A percentile compares a stretch with the other conserved stretches of the same genome.
These are phyloP conservation scores for Oryza australiensis DNA, from an alignment of 176 grass and related monocot genomes.

Conservation along the genomic window DNA sequence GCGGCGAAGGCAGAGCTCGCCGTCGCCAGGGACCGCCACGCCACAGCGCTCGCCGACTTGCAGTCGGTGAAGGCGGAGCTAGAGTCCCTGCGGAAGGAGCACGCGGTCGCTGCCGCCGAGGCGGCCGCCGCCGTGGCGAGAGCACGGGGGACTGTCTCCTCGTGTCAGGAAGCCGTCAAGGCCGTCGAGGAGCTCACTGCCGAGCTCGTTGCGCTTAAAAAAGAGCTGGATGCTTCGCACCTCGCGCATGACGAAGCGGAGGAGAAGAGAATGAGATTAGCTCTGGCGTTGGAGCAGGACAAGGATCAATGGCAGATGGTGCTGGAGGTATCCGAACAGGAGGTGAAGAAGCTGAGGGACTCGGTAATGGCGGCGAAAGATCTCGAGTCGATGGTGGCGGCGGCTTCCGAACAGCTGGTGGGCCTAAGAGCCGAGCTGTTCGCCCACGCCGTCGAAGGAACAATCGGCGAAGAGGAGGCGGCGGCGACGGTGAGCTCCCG, in stretches of 20 bases:
- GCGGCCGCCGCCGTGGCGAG: slow-evolving; percentile 24
- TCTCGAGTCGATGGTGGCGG: slow-evolving; percentile 48
- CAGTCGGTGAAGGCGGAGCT: slow-evolving; percentile 46
- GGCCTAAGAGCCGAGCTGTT: slow-evolving; percentile 56
- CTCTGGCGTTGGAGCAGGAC: slow-evolving; percentile 51
- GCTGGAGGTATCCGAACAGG: slow-evolving; percentile 48
- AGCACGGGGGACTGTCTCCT: slow-evolving; percentile 25
- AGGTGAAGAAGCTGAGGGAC: slow-evolving; percentile 39
- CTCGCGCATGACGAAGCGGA: slow-evolving; percentile 50
- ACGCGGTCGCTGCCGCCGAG: slow-evolving; percentile 40
- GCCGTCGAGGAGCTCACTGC: slow-evolving; percentile 40
- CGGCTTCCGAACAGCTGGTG: slow-evolving; percentile 46
- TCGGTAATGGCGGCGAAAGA: slow-evolving; percentile 39
- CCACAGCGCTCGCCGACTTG: slow-evolving; percentile 44
- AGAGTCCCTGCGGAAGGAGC: slow-evolving; percentile 44
- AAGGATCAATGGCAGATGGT: slow-evolving; percentile 58
- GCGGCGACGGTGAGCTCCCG: background rate
- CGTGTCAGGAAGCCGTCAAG: slow-evolving; percentile 32
- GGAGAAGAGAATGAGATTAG: slow-evolving; percentile 47
- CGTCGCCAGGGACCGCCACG: slow-evolving; percentile 33
- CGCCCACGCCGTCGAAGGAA: slow-evolving; percentile 33
- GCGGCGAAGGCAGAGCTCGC: slow-evolving; percentile 48
- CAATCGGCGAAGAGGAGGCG: slow-evolving; percentile 8
- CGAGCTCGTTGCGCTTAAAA: slow-evolving; percentile 44
- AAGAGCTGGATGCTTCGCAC: slow-evolving; percentile 51